Base-by-base conservation (phyloP, 768 basidiomycete genomes). In the Pisolithus sp. region DNA sequence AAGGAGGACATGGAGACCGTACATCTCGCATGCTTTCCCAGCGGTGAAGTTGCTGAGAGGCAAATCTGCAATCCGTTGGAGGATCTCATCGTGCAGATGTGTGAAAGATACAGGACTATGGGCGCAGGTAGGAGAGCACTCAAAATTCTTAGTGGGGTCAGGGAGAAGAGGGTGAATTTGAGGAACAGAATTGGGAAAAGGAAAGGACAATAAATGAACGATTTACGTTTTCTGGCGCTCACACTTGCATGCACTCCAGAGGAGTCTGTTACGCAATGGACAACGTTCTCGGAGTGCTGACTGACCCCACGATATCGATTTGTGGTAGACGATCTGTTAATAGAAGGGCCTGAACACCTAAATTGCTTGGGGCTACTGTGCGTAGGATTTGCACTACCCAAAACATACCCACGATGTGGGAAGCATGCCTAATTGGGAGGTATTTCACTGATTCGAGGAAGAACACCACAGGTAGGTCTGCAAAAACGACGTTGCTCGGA, bases 401-500 rank as follows among this genome's bases (percentile, higher is more conserved):
- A 26, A 26, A 26, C 26, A 26, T 3, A 4, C 4, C 26, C 1
- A 26, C 26, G 26, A 26, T 5, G 26, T 26, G 26, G 4, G 26
- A 26, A 7, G 5, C 7, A 5, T 26, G 26, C 26, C 26, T 26
- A 26, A 26, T 6, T 7, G 7, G 26, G 23, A 24, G 23, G 23
- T 24, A 24, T 24, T 24, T 5, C 23, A 3, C 23, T 24, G 23
- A 24, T 24, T 24, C 3, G 23, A 24, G 23, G 23, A 24, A 24
- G 23, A 24, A 24, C 23, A 24, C 23, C 23, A 5, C 2, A 24
- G 23, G 23, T 5, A 24, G 23, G 23, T 24, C 23, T 24, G 23
- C n/a, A 24, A 94, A 88, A 69, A 93, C 94, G 72, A 30, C 28
- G 91, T n/a, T 96, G 65, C 79, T 86, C 18, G 95, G 95, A 70